Conservation (phyloP, 176 grass and related monocot species). For the Poa annua region DNA sequence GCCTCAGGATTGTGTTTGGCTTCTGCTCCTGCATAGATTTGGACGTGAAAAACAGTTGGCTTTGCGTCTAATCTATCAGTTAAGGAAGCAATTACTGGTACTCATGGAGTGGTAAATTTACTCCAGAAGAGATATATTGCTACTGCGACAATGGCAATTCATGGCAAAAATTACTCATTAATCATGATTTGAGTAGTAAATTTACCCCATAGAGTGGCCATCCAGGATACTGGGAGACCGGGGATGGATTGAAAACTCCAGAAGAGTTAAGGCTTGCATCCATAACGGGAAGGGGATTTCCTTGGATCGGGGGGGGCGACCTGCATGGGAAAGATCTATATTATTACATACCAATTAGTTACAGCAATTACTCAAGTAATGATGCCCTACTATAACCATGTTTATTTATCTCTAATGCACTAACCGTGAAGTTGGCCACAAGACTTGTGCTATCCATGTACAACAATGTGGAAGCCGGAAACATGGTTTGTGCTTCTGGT, state of each 20-base stretch:
- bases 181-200: not conserved
- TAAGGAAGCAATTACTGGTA: not conserved
- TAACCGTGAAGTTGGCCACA: not conserved
- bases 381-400: no score
- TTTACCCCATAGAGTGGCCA: not conserved
- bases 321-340: no score
- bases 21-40: not conserved
- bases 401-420: no score
- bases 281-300: not conserved
- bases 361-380: no score
- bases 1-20: not conserved
- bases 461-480: not conserved
- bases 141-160: no score
- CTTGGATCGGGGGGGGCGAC: not conserved
- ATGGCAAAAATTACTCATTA: no score
- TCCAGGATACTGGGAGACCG: no score
- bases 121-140: not conserved
- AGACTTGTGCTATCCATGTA: not conserved
- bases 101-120: not conserved
- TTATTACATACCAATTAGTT: no score
- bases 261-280: not conserved
- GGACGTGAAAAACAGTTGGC: not conserved
- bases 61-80: not conserved
- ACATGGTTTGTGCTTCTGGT: not conserved
- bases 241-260: not conserved